Conservation (phyloP, 371 early-diverging fungal genomes). For the Actinomortierella wolfii region DNA sequence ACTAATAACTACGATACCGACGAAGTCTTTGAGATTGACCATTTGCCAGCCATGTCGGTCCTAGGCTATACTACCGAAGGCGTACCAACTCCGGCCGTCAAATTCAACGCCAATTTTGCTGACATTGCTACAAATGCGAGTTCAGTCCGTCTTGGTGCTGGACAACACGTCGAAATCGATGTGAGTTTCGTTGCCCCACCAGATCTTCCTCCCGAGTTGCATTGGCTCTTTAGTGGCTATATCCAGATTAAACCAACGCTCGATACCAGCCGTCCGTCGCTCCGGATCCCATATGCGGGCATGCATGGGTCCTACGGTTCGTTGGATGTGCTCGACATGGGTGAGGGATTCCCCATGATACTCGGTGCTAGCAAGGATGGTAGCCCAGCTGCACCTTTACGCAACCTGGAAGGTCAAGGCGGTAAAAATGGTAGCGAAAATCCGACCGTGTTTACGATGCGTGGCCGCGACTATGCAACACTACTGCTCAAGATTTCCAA, state of each 20-base stretch:
- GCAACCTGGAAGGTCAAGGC: conserved; percentile 3
- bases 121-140: background rate
- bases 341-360: conserved; percentile 23
- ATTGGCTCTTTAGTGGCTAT: conserved; percentile 41
- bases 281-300: conserved; percentile 34
- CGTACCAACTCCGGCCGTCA: conserved; percentile 18
- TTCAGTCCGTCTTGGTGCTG: conserved; percentile 7
- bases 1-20: conserved; percentile 58
- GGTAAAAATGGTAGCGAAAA: background rate
- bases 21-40: conserved; percentile 54
- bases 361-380: conserved; percentile 17
- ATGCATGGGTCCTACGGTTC: conserved; percentile 35
- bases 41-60: conserved; percentile 51
- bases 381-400: conserved; percentile 2
- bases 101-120: conserved; percentile 12
- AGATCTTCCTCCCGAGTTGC: conserved; percentile 11
- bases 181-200: conserved; percentile 11
- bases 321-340: conserved; percentile 27
- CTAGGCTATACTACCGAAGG: conserved; percentile 44
- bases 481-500: conserved; percentile 38
- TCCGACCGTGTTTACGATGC: conserved; percentile 17
- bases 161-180: conserved; percentile 5
- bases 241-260: conserved; percentile 20
- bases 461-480: conserved; percentile 9
- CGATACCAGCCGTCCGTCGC: conserved; percentile 9